Evolutionary conservation across 495 filamentous ascomycete genomes (phyloP), one percentile per base, ranked within the genome.

Genomic region (Talaromyces borbonicus): DNA sequence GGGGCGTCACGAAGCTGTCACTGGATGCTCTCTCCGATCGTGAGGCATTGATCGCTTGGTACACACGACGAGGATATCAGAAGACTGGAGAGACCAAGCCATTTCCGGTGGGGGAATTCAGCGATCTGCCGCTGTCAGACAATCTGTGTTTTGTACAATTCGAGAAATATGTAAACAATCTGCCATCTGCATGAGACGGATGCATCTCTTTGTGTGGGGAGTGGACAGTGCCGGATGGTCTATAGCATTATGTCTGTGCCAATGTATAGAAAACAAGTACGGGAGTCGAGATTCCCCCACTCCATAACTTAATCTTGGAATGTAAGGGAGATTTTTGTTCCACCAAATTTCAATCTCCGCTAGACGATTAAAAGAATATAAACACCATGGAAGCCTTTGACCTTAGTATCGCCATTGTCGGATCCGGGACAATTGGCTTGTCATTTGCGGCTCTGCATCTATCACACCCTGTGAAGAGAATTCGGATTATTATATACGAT

Each of bases 401-500:
- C 12, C 43, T 35, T 6, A 52, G 57, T 18, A 69, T 80, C 44
- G 68, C 76, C 23, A 52, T 79, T 23, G 63, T 80, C 15, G 75
- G 77, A 30, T 60, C 68, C 12, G 75, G 76, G 33, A 80, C 78
- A 26, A 80, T 81, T 46, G 77, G 78, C 44, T 68, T 80, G 40
- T 79, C 77, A 22, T 76, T 76, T 63, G 62, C 71, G 22, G 72
- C 74, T 41, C 66, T 79, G 9, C 75, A 80, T 52, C 60, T 80
- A 29, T 49, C 59, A 1, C 66, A 69, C 48, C 54, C 58, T 3
- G 56, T 60, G 47, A 59, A 60, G 8, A 56, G 55, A 9, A 53
- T 79, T 20, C 69, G 69, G 31, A 67, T 79, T 51, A 24, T 46
- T 31, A 46, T 46, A 9, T 71, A 66, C 54, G 75, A 80, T 49